A percentile compares a stretch with the other conserved stretches of the same genome.
Evolutionary conservation across 2,329 filamentous ascomycete genomes (phyloP).

Genomic region (Alternaria sp.): DNA sequence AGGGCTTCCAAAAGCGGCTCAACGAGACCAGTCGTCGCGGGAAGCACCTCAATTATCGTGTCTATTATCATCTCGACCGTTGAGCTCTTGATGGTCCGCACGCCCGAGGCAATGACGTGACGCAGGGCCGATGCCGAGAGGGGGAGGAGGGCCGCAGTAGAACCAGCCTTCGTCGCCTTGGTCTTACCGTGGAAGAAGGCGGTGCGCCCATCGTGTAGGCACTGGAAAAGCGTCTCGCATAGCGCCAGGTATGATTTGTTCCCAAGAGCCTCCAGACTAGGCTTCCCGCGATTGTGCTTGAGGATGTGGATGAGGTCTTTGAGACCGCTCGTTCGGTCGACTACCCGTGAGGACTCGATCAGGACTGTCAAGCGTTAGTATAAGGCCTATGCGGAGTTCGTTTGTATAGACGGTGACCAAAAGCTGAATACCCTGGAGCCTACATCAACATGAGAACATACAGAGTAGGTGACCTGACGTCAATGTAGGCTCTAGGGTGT

Average conservation of each 20-base stretch:
- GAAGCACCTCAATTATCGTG: constrained; percentile 79
- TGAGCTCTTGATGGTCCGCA: constrained; percentile 72
- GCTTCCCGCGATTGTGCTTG: constrained; percentile 57
- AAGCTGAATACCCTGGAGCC: neutral
- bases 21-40: constrained; percentile 68
- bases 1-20: constrained; percentile 77
- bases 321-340: constrained; percentile 59
- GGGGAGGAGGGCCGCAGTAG: constrained; percentile 61
- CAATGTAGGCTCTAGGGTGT: neutral
- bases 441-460: neutral
- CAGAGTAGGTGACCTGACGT: neutral
- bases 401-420: neutral
- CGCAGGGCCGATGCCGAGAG: constrained; percentile 75
- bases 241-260: constrained; percentile 84
- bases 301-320: constrained; percentile 64
- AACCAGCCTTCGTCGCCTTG: constrained; percentile 33
- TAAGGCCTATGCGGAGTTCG: neutral
- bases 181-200: constrained; percentile 61
- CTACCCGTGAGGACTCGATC: constrained; percentile 37
- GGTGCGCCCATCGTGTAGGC: constrained; percentile 70
- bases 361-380: constrained; percentile 33
- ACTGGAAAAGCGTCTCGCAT: constrained; percentile 79
- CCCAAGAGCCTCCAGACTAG: constrained; percentile 58
- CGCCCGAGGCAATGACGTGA: constrained; percentile 72
- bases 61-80: constrained; percentile 80